Base-by-base conservation (phyloP, 2,329 filamentous ascomycete genomes). In the Pseudogymnoascus sp. region DNA sequence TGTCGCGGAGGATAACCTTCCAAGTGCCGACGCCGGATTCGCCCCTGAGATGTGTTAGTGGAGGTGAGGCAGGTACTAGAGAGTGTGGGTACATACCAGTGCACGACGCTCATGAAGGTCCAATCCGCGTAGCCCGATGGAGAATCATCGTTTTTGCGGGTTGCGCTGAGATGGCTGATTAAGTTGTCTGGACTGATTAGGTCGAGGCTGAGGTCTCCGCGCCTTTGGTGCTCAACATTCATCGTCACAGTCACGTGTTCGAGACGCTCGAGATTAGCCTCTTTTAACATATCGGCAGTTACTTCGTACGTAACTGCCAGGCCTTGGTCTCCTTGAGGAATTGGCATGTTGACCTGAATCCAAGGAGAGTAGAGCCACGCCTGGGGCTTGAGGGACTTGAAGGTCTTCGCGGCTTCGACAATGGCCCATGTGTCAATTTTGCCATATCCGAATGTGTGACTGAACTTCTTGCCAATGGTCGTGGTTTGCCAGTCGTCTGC, bases 51-150 rank as follows among this genome's bases (percentile, higher is more conserved):
- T 45, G 59, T 58, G 66, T 77, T 70, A 77, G 72, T 70, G 33
- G 52, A 34, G n/a, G 39, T 26, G 23, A 23, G 23, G 19, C 6
- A 45, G 19, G 10, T 33, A n/a, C 19, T 61, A 58, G 45, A 37
- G 5, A 57, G 58, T 13, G 56, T 13, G 56, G 39, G 28, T 18
- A 74, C 85, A 74, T 79, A 91, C 89, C 92, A 99, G 72, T 99
- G 94, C 64, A 86, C 92, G 35, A 99, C 94, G 63, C 87, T 95
- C 94, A 99, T 99, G 69, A 99, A 99, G 0, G 92, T 97, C 94
- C 94, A 99, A 74, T 97, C 90, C 35, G 85, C 76, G 71, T 97
- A 99, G 7, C 94, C 94, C 19, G 75, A 73, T 0, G 75, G 71
- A 34, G 80, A 81, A 1, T 80, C 76, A 71, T 99, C 94, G 19